A percentile compares a stretch with the other conserved stretches of the same genome.
Conservation (phyloP, 106 monocot species). For the Dendrobium nobile region DNA sequence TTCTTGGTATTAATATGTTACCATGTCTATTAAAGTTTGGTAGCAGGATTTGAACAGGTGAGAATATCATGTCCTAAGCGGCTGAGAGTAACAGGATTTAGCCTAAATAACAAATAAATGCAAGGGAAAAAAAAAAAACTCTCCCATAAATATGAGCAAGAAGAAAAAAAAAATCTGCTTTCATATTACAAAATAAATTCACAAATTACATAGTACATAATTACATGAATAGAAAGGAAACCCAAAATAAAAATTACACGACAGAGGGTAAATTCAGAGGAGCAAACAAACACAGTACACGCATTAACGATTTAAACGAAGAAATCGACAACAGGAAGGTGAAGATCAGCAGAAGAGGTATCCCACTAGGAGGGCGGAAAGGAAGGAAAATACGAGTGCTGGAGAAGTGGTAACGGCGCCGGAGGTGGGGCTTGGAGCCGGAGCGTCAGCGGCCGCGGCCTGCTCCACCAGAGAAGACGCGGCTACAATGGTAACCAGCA, state of each 20-base stretch:
- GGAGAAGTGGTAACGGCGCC: neutral
- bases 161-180: neutral
- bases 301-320: neutral
- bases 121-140: too few species aligned
- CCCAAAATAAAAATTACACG: neutral
- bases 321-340: neutral
- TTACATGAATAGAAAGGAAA: neutral
- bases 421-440: slow-evolving; percentile 19
- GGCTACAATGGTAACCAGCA: neutral
- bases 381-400: neutral
- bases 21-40: too few species aligned
- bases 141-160: too few species aligned
- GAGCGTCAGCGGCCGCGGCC: slow-evolving; percentile 1
- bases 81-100: too few species aligned
- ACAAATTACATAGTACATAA: neutral
- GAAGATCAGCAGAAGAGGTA: slow-evolving; percentile 3
- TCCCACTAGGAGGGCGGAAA: slow-evolving; percentile 3
- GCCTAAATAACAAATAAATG: too few species aligned
- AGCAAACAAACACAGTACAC: neutral
- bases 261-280: neutral
- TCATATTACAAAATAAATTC: too few species aligned
- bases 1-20: too few species aligned
- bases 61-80: too few species aligned
- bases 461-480: slow-evolving; percentile 9
- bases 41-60: too few species aligned